These are phyloP conservation scores for Conoideocrella luteorostrata DNA, from an alignment of 2,329 filamentous ascomycete species.

Conservation along the genomic window DNA sequence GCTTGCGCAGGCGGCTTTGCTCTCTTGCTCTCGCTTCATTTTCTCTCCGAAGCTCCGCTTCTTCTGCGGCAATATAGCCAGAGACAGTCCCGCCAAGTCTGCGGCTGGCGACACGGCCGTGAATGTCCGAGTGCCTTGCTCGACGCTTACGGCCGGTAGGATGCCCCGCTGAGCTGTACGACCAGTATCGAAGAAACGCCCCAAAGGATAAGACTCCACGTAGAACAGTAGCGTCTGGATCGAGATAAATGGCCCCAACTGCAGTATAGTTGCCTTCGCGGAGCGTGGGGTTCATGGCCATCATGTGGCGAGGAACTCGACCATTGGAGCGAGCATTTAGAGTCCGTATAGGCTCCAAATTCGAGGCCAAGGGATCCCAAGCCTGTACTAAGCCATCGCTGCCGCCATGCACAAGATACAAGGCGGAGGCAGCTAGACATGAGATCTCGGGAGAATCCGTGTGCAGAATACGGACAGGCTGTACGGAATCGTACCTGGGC, in stretches of 20 bases:
- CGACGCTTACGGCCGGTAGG: slow-evolving; percentile 73
- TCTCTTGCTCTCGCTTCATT: slow-evolving; percentile 61
- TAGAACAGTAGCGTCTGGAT: slow-evolving; percentile 79
- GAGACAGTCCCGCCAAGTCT: slow-evolving; percentile 62
- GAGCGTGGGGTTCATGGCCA: slow-evolving; percentile 47
- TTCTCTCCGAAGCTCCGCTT: slow-evolving; percentile 70
- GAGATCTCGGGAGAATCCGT: slow-evolving; percentile 88
- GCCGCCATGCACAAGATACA: slow-evolving; percentile 88
- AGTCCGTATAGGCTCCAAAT: slow-evolving; percentile 69
- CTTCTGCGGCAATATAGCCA: slow-evolving; percentile 82
- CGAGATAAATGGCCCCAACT: slow-evolving; percentile 76
- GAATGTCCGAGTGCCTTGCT: slow-evolving; percentile 58
- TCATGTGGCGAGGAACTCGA: slow-evolving; percentile 68
- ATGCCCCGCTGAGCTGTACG: slow-evolving; percentile 78
- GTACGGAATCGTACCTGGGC: slow-evolving; percentile 38
- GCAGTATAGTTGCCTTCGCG: slow-evolving; percentile 71
- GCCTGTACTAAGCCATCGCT: slow-evolving; percentile 93
- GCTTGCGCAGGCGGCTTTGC: slow-evolving; percentile 61
- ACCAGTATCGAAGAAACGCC: slow-evolving; percentile 85
- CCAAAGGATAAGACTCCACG: slow-evolving; percentile 84
- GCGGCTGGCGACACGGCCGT: slow-evolving; percentile 43
- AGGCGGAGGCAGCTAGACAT: slow-evolving; percentile 71
- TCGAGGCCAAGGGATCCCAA: slow-evolving; percentile 92
- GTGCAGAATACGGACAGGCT: slow-evolving; percentile 73
- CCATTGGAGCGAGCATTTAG: slow-evolving; percentile 80